Conservation (phyloP, 2,329 filamentous ascomycete species). For the Bipolaris sorokiniana region DNA sequence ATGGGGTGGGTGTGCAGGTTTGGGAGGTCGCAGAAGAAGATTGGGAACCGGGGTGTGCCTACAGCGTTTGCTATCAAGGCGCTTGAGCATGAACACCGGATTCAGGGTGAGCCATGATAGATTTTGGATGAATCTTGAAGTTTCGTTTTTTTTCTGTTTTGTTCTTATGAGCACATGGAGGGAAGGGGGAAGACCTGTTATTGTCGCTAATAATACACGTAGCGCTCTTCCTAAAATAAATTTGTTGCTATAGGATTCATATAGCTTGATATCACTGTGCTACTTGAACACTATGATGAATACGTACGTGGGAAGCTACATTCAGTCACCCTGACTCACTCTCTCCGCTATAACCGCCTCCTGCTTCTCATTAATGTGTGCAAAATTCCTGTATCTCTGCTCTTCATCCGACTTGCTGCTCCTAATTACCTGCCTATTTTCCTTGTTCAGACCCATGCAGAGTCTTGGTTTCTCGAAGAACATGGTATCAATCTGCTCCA, state of each 20-base stretch:
- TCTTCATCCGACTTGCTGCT: conserved; percentile 31
- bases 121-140: background rate
- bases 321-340: conserved; percentile 9
- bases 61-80: conserved; percentile 36
- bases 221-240: background rate
- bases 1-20: conserved; percentile 32
- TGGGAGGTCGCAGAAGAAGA: conserved; percentile 19
- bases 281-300: background rate
- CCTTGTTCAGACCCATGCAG: conserved; percentile 42
- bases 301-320: too few relatives aligned
- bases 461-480: conserved; percentile 42
- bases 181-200: background rate
- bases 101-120: background rate
- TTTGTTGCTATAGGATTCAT: background rate
- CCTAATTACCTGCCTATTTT: conserved; percentile 29
- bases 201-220: background rate
- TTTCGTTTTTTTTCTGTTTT: too few relatives aligned
- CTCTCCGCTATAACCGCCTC: conserved; percentile 9
- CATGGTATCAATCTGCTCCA: conserved; percentile 40
- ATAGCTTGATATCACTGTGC: background rate
- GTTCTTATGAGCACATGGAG: background rate
- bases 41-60: conserved; percentile 29
- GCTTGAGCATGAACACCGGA: conserved; percentile 10
- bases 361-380: conserved; percentile 19
- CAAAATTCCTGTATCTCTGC: conserved; percentile 27